Evolutionary conservation across 495 filamentous ascomycete genomes (phyloP), one percentile per base, ranked within the genome.

Genomic region (Aspergillus sclerotioniger): DNA sequence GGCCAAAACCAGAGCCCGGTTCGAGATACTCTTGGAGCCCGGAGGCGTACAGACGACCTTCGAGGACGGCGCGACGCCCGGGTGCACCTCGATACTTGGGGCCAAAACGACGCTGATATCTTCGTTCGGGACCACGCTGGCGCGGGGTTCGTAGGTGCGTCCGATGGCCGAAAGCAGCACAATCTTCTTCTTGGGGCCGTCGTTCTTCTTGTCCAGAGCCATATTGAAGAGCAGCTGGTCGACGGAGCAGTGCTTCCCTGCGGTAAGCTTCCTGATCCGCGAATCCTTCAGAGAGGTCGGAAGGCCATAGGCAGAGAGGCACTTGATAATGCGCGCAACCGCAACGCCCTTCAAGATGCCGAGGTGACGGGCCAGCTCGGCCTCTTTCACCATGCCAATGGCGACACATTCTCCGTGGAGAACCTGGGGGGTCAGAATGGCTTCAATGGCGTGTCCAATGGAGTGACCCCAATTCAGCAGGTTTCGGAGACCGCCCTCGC

Each of bases 131-230:
- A 98, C 94, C 8, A 90, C 84, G 62, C 84, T 96, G 9, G 94
- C 94, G 71, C 87, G 87, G 47, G 82, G 89, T 71, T 98, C 94
- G 61, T 92, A 74, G 10, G 91, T 92, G 62, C 85, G 83, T 53
- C 94, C 94, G 73, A 99, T 95, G 10, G 88, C 88, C 0, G 91
- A 91, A 19, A 99, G 83, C 7, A 99, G 82, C n/a, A 96, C 94
- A 54, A 98, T 87, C 75, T 95, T 96, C 80, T 98, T 98, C 72
- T 95, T 93, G 33, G 82, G 83, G 1, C 94, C 94, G 32, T 96
- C 88, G 54, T 98, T 98, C 83, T 98, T 98, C 83, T 98, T 98
- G 76, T 98, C 94, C 39, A 98, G 86, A 3, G 86, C 92, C 94
- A 98, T 98, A 69, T 95, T 93, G 57, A 86, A 81, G 46, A 98